Conservation (phyloP, 179 eudicot species). For the Sideroxylon spinosum region DNA sequence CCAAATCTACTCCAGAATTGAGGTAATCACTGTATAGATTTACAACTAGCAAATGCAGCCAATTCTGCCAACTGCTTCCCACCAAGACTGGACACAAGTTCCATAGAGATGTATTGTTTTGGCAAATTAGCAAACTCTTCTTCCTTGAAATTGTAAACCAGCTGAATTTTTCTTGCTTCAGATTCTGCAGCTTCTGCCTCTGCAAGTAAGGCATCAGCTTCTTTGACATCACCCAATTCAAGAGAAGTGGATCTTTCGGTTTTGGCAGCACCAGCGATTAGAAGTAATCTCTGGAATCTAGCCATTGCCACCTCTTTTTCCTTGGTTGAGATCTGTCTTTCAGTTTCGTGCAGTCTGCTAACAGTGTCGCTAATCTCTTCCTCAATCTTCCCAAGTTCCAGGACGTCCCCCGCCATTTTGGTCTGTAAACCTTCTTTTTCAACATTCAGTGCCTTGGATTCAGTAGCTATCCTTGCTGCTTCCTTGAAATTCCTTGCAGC, state of each 20-base stretch:
- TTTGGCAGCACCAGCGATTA: conserved; percentile 43
- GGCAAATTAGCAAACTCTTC: conserved; percentile 37
- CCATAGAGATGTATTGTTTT: conserved; percentile 37
- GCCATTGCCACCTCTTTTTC: conserved; percentile 59
- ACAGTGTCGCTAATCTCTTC: conserved; percentile 41
- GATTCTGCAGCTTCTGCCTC: conserved; percentile 65
- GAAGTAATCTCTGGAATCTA: conserved; percentile 53
- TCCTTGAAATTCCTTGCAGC: conserved; percentile 73
- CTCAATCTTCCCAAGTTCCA: conserved; percentile 46
- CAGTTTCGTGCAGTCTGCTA: conserved; percentile 42
- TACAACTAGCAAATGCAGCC: conserved; percentile 27
- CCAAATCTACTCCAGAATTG: not conserved
- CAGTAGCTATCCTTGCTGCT: conserved; percentile 71
- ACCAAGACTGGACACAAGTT: conserved; percentile 51
- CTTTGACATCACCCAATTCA: conserved; percentile 59
- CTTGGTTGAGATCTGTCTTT: conserved; percentile 44
- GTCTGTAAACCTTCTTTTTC: conserved; percentile 49
- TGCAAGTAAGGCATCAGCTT: conserved; percentile 55
- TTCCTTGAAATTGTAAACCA: conserved; percentile 30
- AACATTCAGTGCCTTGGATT: conserved; percentile 51
- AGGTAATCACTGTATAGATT: conserved; percentile 15
- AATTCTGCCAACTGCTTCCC: conserved; percentile 44
- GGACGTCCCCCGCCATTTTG: conserved; percentile 35
- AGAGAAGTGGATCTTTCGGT: conserved; percentile 62
- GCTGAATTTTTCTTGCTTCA: conserved; percentile 58